These are phyloP conservation scores for Sparassis latifolia DNA, from an alignment of 1,284 basidiomycete genomes.

Conservation along the genomic window DNA sequence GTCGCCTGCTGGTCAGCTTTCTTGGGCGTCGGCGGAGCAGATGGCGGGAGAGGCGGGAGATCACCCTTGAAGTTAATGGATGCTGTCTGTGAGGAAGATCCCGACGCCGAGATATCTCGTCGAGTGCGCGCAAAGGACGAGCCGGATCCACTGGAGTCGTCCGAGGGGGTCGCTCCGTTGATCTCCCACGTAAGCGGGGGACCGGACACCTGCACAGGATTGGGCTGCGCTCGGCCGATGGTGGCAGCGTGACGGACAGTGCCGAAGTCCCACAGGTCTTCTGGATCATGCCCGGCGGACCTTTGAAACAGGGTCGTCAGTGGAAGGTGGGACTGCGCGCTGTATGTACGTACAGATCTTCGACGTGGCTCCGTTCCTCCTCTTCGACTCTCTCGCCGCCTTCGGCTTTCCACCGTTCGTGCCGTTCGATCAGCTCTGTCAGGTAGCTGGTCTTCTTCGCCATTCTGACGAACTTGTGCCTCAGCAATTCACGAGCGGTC, in stretches of 20 bases:
- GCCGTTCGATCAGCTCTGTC: slow-evolving; percentile 92
- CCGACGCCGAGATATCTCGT: slow-evolving; percentile 17
- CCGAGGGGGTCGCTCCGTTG: slow-evolving; percentile 44
- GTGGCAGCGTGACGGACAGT: slow-evolving; percentile 73
- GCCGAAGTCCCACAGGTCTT: slow-evolving; percentile 94
- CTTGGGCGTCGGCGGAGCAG: slow-evolving; percentile 33
- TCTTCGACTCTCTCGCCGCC: slow-evolving; percentile 76
- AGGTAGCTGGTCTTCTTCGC: slow-evolving; percentile 93
- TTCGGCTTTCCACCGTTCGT: slow-evolving; percentile 91
- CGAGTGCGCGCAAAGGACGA: slow-evolving; percentile 24
- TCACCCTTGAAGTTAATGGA: slow-evolving; percentile 49
- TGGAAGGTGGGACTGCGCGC: too few species aligned
- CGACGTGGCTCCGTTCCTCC: slow-evolving; percentile 52
- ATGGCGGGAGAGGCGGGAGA: slow-evolving; percentile 50
- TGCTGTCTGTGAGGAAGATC: slow-evolving; percentile 22
- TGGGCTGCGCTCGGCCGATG: slow-evolving; percentile 50
- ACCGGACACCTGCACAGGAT: slow-evolving; percentile 51
- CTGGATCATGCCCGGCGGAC: slow-evolving; percentile 51
- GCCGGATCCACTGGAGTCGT: slow-evolving; percentile 25
- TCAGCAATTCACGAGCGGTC: slow-evolving; percentile 88
- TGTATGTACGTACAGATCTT: slow-evolving; percentile 47
- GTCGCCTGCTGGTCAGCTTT: slow-evolving; percentile 57
- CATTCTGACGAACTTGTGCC: slow-evolving; percentile 92
- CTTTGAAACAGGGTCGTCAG: slow-evolving; percentile 27
- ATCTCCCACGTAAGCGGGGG: slow-evolving; percentile 74